phyloP scores from a whole-genome alignment of 1,284 basidiomycete genomes.

The Cutaneotrichosporon sp. region DNA sequence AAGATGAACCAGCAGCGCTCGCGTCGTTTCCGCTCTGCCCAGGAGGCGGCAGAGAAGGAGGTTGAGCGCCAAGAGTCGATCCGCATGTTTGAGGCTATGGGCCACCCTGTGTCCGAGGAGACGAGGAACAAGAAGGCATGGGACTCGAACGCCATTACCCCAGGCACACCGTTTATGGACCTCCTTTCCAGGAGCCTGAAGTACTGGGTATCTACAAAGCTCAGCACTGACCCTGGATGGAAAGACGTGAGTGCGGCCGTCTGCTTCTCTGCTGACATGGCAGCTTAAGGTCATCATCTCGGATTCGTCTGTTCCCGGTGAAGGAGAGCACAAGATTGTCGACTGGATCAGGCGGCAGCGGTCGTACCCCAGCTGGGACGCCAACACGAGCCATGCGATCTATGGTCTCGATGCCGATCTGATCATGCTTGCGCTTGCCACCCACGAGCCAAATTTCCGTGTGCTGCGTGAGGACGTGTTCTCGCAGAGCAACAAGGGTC shows the following conservation, averaged over 20 bases:
- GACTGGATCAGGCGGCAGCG: constrained; percentile 93
- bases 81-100: constrained; percentile 89
- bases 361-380: constrained; percentile 77
- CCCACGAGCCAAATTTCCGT: constrained; percentile 96
- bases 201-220: constrained; percentile 95
- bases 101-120: constrained; percentile 78
- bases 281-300: constrained; percentile 94
- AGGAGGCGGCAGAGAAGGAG: constrained; percentile 92
- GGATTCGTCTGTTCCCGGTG: constrained; percentile 93
- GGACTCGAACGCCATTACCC: constrained; percentile 99
- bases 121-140: constrained; percentile 80
- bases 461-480: constrained; percentile 98
- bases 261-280: not conserved
- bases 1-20: constrained; percentile 99
- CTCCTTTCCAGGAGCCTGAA: constrained; percentile 79
- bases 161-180: constrained; percentile 96
- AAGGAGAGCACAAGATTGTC: constrained; percentile 99
- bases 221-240: constrained; percentile 95
- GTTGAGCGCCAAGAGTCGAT: constrained; percentile 75
- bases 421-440: constrained; percentile 97
- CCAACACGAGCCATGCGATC: constrained; percentile 94
- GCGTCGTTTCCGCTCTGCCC: constrained; percentile 86
- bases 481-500: constrained; percentile 67
- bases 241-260: constrained; percentile 61
- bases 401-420: constrained; percentile 98